Base-by-base conservation (phyloP, 371 early-diverging fungal genomes). In the Rhizopus delemar region DNA sequence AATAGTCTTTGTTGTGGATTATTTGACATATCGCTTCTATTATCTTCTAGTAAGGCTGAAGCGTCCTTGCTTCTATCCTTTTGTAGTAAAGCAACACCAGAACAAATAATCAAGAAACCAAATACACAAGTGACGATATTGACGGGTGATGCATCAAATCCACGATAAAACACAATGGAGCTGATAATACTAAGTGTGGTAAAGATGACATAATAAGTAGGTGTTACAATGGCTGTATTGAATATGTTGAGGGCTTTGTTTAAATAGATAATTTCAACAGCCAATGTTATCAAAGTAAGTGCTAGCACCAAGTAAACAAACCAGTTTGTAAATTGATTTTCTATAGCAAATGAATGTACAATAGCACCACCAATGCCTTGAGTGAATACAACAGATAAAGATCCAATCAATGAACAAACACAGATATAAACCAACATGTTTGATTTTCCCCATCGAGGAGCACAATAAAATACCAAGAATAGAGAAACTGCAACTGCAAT, bases 191-290 rank as follows among this genome's bases (percentile, higher is more conserved):
- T 96, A 16, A 93, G 82, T 12, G 95, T 90, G 4, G 97, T 96
- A 71, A 96, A 96, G 35, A 90, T 79, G 29, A 96, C 96, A 61
- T 95, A 96, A 75, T 96, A 96, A 34, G 94, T 90, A 12, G 93
- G 93, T 7, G 94, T 93, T 43, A 93, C 93, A 59, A 92, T 65
- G 52, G 95, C 94, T 13, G 96, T 94, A 57, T 91, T 91, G 74
- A 95, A 97, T 43, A 92, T 57, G 64, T 94, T 95, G 48, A 97
- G 82, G 12, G 97, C 95, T 72, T 97, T 97, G 85, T 97, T 97
- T 57, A 97, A 89, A 70, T 96, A 97, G 68, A 94, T 93, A 74
- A 96, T 91, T 71, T 97, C 95, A 5, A 90, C 84, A 34, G 92
- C 66, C 32, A 94, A 86, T 35, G 93, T 93, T n/a, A 85, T 75